Percentiles rank a stretch among this genome's conserved stretches.
Evolutionary conservation across 306 rosid species (phyloP).

Genomic region (Cucurbita pepo): DNA sequence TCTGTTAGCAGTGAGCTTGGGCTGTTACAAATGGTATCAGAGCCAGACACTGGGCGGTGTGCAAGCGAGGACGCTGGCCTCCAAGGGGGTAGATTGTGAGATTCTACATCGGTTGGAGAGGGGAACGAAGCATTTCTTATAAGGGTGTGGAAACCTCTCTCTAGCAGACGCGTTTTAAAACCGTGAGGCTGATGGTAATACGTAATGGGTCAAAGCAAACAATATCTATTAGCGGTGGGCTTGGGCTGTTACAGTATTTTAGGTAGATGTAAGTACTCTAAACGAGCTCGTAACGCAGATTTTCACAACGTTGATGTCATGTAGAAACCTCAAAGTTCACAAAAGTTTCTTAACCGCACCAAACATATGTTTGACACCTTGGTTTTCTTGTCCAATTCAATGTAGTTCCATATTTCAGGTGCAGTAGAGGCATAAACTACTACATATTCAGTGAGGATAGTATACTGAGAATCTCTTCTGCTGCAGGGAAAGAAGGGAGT

Average conservation of each 20-base stretch:
- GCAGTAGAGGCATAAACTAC: neutral
- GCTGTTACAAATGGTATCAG: too few relatives aligned
- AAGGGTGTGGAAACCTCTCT: too few relatives aligned
- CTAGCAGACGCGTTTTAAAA: too few relatives aligned
- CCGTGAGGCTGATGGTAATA: too few relatives aligned
- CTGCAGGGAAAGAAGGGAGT: conserved; percentile 88
- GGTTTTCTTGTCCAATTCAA: neutral
- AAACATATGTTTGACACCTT: neutral
- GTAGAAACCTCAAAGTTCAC: neutral
- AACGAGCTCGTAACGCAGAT: neutral
- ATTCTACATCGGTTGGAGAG: too few relatives aligned
- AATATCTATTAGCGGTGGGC: too few relatives aligned
- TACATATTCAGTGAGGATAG: neutral
- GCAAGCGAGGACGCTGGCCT: too few relatives aligned
- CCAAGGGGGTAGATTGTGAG: too few relatives aligned
- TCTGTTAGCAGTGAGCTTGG: too few relatives aligned
- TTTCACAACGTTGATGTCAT: neutral
- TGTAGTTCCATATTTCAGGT: neutral
- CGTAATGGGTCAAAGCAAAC: too few relatives aligned
- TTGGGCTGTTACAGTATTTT: neutral
- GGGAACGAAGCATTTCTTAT: too few relatives aligned
- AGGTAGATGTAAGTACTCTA: neutral
- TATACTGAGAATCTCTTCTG: neutral
- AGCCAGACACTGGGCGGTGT: too few relatives aligned
- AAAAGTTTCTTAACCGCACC: neutral